Conservation (phyloP, 2,329 filamentous ascomycete genomes). For the Pyrenophora seminiperda region DNA sequence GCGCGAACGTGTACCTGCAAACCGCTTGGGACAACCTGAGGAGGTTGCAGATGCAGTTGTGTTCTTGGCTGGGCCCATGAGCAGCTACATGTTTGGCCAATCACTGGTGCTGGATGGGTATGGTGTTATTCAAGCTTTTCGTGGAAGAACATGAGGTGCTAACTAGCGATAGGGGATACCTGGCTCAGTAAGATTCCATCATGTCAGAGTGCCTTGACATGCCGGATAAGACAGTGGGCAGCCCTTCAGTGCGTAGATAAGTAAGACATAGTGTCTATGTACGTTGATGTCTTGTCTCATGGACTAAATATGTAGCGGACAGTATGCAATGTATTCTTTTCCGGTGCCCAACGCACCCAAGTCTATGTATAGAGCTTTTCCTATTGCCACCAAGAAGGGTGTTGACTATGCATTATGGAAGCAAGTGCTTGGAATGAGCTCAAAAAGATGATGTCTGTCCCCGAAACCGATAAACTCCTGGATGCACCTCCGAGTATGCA, state of each 20-base stretch:
- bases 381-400: too few species aligned
- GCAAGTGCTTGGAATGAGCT: too few species aligned
- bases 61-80: conserved; percentile 15
- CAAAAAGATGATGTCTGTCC: too few species aligned
- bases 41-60: conserved; percentile 16
- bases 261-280: not conserved
- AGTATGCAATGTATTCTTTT: not conserved
- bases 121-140: not conserved
- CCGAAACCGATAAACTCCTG: too few species aligned
- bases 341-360: too few species aligned
- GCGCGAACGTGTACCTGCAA: conserved; percentile 12
- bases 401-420: too few species aligned
- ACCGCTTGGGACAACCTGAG: conserved; percentile 13
- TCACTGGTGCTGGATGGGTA: conserved; percentile 18
- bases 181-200: conserved; percentile 5
- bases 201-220: not conserved
- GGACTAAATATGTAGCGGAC: not conserved
- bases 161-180: conserved; percentile 2
- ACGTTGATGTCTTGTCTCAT: not conserved
- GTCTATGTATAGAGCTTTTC: not conserved
- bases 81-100: conserved; percentile 18
- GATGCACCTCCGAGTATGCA: too few species aligned
- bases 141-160: not conserved
- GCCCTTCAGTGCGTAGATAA: not conserved
- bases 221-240: not conserved